phyloP scores from a whole-genome alignment of 2,329 filamentous ascomycete species.

The Aspergillus udagawae region DNA sequence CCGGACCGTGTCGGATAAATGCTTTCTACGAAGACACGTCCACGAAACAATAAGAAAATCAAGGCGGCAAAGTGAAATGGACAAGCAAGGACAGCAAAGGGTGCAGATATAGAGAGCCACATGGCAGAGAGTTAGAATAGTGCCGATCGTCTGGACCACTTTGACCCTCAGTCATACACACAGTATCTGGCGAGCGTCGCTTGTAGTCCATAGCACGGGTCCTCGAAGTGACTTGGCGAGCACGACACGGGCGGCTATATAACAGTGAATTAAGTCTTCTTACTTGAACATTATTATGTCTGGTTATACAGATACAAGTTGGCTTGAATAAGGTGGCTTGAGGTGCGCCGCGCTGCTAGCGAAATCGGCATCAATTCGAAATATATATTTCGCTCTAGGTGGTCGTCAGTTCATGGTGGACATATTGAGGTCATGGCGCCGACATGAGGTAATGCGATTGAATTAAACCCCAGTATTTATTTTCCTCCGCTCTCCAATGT shows the following conservation, averaged over 20 bases:
- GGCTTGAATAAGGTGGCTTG: neutral
- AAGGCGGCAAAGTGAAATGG: neutral
- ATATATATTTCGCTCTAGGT: neutral
- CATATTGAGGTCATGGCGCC: too few species aligned
- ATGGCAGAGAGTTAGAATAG: neutral
- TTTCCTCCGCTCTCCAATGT: neutral
- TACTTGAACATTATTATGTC: neutral
- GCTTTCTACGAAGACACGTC: too few species aligned
- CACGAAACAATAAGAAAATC: neutral
- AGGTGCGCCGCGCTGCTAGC: neutral
- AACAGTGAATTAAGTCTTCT: neutral
- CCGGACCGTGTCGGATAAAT: too few species aligned
- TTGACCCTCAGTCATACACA: neutral
- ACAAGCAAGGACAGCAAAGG: neutral
- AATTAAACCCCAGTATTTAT: too few species aligned
- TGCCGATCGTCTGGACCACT: neutral
- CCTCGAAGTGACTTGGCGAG: neutral
- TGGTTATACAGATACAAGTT: neutral
- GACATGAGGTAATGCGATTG: too few species aligned
- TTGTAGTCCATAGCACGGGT: neutral
- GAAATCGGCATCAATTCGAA: neutral
- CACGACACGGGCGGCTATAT: neutral
- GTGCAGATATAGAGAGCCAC: neutral
- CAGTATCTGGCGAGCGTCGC: neutral
- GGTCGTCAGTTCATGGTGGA: neutral